A percentile compares a stretch with the other conserved stretches of the same genome.
Conservation (phyloP, 768 basidiomycete genomes). For the Tylopilus cervinicoccineus region DNA sequence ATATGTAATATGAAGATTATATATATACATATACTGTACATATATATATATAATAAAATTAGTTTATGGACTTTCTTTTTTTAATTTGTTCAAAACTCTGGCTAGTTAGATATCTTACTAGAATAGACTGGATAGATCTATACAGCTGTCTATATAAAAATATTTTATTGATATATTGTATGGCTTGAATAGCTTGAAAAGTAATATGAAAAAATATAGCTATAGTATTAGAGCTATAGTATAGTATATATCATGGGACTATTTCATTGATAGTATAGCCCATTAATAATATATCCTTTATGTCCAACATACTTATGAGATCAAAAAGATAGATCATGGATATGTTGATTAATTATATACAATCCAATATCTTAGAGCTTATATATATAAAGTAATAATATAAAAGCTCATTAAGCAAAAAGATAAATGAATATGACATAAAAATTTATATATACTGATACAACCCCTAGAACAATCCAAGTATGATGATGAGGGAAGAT, state of each 20-base stretch:
- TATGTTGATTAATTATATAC: neutral
- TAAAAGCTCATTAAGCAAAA: slow-evolving; percentile 67
- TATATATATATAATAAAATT: no score
- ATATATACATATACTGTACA: no score
- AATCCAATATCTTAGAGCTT: slow-evolving; percentile 5
- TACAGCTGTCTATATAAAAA: no score
- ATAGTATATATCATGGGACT: slow-evolving; percentile 71
- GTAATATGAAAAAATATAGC: slow-evolving; percentile 42
- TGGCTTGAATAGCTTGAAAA: slow-evolving; percentile 59
- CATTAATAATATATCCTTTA: slow-evolving; percentile 60
- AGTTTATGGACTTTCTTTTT: no score
- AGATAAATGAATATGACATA: slow-evolving; percentile 76
- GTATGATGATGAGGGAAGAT: no score
- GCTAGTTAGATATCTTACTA: no score
- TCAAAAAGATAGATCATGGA: slow-evolving; percentile 56
- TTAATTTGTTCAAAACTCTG: no score
- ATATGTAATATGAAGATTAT: no score
- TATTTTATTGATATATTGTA: no score
- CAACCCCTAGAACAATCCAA: no score
- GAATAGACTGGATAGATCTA: no score
- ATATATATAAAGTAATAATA: slow-evolving; percentile 74
- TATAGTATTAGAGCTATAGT: no score
- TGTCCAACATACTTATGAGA: slow-evolving; percentile 63
- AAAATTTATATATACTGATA: slow-evolving; percentile 53
- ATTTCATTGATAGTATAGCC: slow-evolving; percentile 65